A percentile compares a stretch with the other conserved stretches of the same genome.
These are phyloP conservation scores for Funneliformis geosporum DNA, from an alignment of 192 early-diverging fungal species.

Conservation along the genomic window DNA sequence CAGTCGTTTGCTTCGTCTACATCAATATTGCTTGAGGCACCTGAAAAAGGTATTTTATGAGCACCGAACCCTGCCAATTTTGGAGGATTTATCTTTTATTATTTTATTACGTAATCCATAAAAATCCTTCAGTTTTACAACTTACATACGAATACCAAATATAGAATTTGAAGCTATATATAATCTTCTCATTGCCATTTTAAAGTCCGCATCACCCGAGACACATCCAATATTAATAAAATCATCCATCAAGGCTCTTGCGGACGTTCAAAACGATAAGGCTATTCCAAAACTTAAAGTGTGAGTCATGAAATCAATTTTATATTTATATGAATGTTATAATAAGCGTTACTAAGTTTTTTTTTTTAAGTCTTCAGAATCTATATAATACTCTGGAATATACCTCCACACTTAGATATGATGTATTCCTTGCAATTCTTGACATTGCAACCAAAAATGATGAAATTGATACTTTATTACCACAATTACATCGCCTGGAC, in stretches of 20 bases:
- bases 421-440: slow-evolving; percentile 76
- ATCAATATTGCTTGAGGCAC: slow-evolving; percentile 54
- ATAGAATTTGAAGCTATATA: slow-evolving; percentile 27
- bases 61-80: neutral
- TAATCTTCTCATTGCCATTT: slow-evolving; percentile 28
- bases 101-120: neutral
- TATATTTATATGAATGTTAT: slow-evolving; percentile 5
- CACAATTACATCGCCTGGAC: slow-evolving; percentile 64
- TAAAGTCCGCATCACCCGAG: slow-evolving; percentile 29
- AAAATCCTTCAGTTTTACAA: neutral
- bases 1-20: slow-evolving; percentile 58
- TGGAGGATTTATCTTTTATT: neutral
- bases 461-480: slow-evolving; percentile 67
- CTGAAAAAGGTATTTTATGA: slow-evolving; percentile 56
- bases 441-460: slow-evolving; percentile 69
- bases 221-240: slow-evolving; percentile 16
- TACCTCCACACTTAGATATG: slow-evolving; percentile 55
- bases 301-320: neutral
- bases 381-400: slow-evolving; percentile 80
- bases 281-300: slow-evolving; percentile 29
- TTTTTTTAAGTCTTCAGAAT: slow-evolving; percentile 67
- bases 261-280: slow-evolving; percentile 13
- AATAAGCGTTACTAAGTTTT: slow-evolving; percentile 34
- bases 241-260: slow-evolving; percentile 10
- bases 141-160: neutral